Conservation (phyloP, 495 filamentous ascomycete species). For the Cercophora newfieldiana region DNA sequence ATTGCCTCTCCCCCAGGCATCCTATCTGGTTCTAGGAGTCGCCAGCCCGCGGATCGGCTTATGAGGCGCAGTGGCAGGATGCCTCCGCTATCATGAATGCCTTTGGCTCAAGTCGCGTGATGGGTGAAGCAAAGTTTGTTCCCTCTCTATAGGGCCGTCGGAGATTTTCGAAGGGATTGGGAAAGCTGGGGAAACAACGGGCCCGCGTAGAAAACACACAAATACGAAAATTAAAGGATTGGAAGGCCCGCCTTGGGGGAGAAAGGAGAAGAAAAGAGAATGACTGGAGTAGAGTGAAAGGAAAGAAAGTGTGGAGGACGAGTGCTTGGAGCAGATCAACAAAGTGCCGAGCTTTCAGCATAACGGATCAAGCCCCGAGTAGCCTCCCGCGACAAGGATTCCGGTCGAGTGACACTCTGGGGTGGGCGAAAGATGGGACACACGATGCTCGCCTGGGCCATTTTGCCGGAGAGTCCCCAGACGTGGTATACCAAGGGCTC, state of each 20-base stretch:
- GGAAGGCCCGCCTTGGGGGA: constrained; percentile 22
- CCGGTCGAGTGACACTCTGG: constrained; percentile 11
- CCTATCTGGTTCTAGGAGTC: constrained; percentile 17
- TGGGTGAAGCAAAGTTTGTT: not conserved
- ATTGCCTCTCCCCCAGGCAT: constrained; percentile 33
- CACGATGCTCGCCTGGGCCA: constrained; percentile 21
- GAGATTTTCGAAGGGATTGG: constrained; percentile 4
- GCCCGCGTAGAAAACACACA: constrained; percentile 20
- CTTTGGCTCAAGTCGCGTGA: not conserved
- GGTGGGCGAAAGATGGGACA: constrained; percentile 9
- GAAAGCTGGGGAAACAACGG: constrained; percentile 4
- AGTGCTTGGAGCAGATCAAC: constrained; percentile 26
- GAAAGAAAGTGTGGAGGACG: constrained; percentile 33
- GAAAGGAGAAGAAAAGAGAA: constrained; percentile 32
- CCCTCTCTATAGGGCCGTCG: not conserved
- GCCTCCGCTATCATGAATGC: constrained; percentile 16
- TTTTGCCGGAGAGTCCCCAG: constrained; percentile 25
- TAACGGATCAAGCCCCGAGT: constrained; percentile 27
- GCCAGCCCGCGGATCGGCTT: constrained; percentile 21
- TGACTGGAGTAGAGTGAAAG: constrained; percentile 2
- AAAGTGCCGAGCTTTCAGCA: constrained; percentile 27
- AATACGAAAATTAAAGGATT: constrained; percentile 16
- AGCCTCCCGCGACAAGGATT: constrained; percentile 27
- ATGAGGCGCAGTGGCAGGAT: constrained; percentile 17
- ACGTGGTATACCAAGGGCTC: constrained; percentile 23